Conservation (phyloP, 805 yeast species). For the Hanseniaspora guilliermondii region DNA sequence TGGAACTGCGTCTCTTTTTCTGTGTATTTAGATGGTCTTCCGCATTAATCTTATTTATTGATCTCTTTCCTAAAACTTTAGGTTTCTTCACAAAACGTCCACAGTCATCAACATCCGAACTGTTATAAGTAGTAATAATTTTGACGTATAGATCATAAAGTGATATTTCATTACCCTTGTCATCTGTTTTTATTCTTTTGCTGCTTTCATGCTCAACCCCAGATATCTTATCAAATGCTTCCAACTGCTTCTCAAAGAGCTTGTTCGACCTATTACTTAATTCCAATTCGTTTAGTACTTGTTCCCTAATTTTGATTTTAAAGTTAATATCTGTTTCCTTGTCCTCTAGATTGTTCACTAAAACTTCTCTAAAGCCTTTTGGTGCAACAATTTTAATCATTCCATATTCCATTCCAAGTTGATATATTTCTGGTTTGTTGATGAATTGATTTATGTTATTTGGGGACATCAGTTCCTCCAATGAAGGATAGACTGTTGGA, state of each 20-base stretch:
- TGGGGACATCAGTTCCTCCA: constrained; percentile 50
- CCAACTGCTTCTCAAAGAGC: constrained; percentile 49
- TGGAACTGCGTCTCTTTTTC: background rate
- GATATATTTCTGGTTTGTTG: constrained; percentile 34
- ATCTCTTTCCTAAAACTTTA: background rate
- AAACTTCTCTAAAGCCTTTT: constrained; percentile 22
- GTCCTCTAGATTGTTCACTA: constrained; percentile 1
- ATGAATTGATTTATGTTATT: constrained; percentile 36
- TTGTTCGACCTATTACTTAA: constrained; percentile 49
- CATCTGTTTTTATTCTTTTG: background rate
- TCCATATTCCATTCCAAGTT: constrained; percentile 49
- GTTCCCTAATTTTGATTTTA: constrained; percentile 57
- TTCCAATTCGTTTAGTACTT: constrained; percentile 51
- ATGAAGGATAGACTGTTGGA: constrained; percentile 48
- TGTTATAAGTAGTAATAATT: constrained; percentile 22
- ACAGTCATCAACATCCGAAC: constrained; percentile 27
- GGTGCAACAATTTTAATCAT: constrained; percentile 69
- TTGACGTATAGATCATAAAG: constrained; percentile 32
- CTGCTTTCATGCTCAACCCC: background rate
- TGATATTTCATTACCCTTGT: constrained; percentile 17
- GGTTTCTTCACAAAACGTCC: constrained; percentile 25
- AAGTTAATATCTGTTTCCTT: constrained; percentile 38
- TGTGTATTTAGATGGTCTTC: background rate
- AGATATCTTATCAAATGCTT: constrained; percentile 41
- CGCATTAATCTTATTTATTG: background rate